Evolutionary conservation across 2,329 filamentous ascomycete species (phyloP).

Genomic region (Neurospora sp.): DNA sequence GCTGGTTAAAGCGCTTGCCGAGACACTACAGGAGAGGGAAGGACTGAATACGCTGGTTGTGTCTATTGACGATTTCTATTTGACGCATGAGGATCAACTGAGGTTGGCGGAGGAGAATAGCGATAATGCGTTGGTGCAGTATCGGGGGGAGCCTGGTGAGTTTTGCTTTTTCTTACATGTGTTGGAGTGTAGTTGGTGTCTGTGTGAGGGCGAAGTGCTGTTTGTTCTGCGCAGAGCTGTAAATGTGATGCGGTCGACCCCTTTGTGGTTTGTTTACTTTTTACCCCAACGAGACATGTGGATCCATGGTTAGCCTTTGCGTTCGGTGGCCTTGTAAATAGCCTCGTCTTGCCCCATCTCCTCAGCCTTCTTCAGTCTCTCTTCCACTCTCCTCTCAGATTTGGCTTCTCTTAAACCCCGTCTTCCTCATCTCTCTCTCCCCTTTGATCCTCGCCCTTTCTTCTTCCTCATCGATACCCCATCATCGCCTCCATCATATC

Average conservation of each 20-base stretch:
- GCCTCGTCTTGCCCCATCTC: background rate
- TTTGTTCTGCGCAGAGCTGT: background rate
- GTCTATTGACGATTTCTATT: conserved; percentile 86
- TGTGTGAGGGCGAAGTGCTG: background rate
- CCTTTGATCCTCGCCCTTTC: conserved; percentile 3
- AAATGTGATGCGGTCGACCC: background rate
- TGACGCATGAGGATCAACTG: conserved; percentile 59
- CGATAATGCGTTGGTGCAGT: conserved; percentile 66
- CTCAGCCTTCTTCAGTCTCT: background rate
- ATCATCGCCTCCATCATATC: background rate
- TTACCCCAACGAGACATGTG: background rate
- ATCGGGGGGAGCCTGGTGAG: conserved; percentile 70
- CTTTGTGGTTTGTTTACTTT: background rate
- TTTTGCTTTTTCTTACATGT: conserved; percentile 6
- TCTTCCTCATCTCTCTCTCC: background rate
- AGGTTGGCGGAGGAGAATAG: conserved; percentile 55
- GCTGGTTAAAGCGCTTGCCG: conserved; percentile 59
- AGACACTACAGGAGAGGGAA: conserved; percentile 46
- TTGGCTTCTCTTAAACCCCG: background rate
- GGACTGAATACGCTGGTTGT: conserved; percentile 58
- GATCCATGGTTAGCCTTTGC: background rate
- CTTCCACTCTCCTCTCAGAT: background rate
- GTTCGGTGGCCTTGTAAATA: background rate
- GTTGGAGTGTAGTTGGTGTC: background rate
- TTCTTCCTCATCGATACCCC: background rate